These are phyloP conservation scores for Chalciporus chontae DNA, from an alignment of 768 basidiomycete species.

Conservation along the genomic window DNA sequence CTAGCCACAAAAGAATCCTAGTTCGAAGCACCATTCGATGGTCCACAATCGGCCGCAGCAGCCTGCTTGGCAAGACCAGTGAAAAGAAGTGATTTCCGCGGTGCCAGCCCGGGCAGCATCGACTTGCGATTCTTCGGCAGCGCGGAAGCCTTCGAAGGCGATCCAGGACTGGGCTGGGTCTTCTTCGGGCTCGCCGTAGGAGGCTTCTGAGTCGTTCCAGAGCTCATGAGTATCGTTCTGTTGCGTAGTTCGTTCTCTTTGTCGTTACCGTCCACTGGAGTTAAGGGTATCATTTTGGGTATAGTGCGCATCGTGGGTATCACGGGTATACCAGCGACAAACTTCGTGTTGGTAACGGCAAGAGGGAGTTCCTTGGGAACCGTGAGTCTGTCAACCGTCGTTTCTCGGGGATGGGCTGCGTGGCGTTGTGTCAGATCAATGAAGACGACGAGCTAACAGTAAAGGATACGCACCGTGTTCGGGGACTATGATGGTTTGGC, in stretches of 20 bases:
- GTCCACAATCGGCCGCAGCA: neutral
- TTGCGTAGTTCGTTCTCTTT: conserved; percentile 17
- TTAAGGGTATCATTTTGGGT: conserved; percentile 2
- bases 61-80: neutral
- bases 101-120: conserved; percentile 7
- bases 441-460: neutral
- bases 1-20: neutral
- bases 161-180: conserved; percentile 4
- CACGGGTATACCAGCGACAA: conserved; percentile 2
- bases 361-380: conserved; percentile 1
- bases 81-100: conserved; percentile 1
- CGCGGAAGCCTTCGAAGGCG: conserved; percentile 3
- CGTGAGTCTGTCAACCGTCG: neutral
- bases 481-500: neutral
- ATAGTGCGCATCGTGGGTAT: conserved; percentile 5
- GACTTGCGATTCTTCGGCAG: conserved; percentile 7
- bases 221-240: neutral
- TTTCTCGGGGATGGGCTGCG: conserved; percentile 1
- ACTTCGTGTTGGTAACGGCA: neutral
- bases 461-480: conserved; percentile 5
- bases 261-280: conserved; percentile 1
- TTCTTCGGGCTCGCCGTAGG: conserved; percentile 4
- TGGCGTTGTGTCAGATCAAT: neutral
- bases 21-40: conserved; percentile 1
- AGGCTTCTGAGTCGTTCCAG: neutral